Base-by-base conservation (phyloP, 1,139 yeast species). In the Saccharomyces hybrid region DNA sequence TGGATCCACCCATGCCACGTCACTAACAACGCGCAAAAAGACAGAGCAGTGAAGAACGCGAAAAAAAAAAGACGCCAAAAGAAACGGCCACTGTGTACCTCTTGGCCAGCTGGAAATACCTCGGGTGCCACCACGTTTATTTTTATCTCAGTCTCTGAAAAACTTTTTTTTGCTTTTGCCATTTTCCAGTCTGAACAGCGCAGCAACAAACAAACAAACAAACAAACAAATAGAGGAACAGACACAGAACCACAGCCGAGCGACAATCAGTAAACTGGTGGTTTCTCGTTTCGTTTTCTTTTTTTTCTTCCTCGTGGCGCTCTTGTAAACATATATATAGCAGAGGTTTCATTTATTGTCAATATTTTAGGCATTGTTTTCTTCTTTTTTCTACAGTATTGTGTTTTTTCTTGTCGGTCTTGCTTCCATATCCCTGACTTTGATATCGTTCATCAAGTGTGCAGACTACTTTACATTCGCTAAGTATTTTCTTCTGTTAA, bases 1-100 rank as follows among this genome's bases (percentile, higher is more conserved):
- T 82, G 64, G 90, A 75, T 57, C 81, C 63, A 69, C 75, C 83
- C 73, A 90, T 97, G 91, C 95, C 88, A 86, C 93, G 87, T 73
- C 96, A 82, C 79, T 89, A 90, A 41, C 91, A 83, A 55, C 95
- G 84, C 29, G 97, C 93, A 19, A 19, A 19, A 19, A 19, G 19
- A 19, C 19, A 19, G 19, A 70, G 97, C 97, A 55, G 19, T 84
- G 72, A 90, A 90, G 73, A 19, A 38, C 44, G 44, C 44, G 44
- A 38, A 31, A 19, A 34, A 38, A 38, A 83, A 88, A 68, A 87
- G 95, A 71, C 90, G 97, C 70, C 90, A 97, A 68, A 87, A 89
- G 69, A 90, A 97, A 70, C 90, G 97, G 28, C 31, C 48, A 19
- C 28, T 5, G 31, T 26, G 48, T 46, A 14, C 31, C 9, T 7